phyloP scores from a whole-genome alignment of 352 stramenopile genomes.

The Phytopythium vexans region DNA sequence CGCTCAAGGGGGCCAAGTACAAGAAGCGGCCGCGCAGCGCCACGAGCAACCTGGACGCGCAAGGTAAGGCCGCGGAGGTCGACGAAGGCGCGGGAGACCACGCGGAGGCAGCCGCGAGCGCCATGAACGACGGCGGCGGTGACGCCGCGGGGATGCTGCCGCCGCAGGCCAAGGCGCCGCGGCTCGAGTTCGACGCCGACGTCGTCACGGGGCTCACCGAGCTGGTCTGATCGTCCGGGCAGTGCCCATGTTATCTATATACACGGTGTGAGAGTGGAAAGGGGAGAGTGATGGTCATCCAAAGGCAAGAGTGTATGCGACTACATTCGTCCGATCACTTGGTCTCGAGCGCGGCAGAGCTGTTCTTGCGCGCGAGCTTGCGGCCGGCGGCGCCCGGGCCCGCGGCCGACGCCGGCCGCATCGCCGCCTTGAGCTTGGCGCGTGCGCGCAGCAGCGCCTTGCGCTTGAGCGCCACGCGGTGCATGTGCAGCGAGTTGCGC shows the following conservation, averaged over 20 bases:
- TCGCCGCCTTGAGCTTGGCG: slow-evolving; percentile 47
- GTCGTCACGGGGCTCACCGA: slow-evolving; percentile 55
- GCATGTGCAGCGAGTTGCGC: slow-evolving; percentile 84
- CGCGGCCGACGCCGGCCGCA: slow-evolving; percentile 27
- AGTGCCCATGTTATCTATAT: not conserved
- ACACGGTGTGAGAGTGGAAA: slow-evolving; percentile 1
- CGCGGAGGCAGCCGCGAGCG: not conserved
- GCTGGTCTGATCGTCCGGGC: slow-evolving; percentile 32
- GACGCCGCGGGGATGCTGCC: slow-evolving; percentile 2
- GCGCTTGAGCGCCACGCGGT: slow-evolving; percentile 74
- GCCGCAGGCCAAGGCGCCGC: slow-evolving; percentile 39
- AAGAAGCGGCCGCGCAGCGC: slow-evolving; percentile 50
- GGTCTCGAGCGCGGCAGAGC: slow-evolving; percentile 16
- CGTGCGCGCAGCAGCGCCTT: slow-evolving; percentile 60
- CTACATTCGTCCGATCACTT: slow-evolving; percentile 19
- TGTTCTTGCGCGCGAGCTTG: slow-evolving; percentile 60
- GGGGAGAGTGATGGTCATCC: not conserved
- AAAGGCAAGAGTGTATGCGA: slow-evolving; percentile 1
- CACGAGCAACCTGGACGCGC: slow-evolving; percentile 5
- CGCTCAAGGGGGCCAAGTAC: slow-evolving; percentile 46
- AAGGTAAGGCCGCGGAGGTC: not conserved
- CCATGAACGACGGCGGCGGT: not conserved
- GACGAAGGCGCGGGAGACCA: not conserved
- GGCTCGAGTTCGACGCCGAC: slow-evolving; percentile 60
- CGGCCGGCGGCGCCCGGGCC: slow-evolving; percentile 21